Evolutionary conservation across 345 rosid species (phyloP).

Genomic region (Gossypium stocksii): DNA sequence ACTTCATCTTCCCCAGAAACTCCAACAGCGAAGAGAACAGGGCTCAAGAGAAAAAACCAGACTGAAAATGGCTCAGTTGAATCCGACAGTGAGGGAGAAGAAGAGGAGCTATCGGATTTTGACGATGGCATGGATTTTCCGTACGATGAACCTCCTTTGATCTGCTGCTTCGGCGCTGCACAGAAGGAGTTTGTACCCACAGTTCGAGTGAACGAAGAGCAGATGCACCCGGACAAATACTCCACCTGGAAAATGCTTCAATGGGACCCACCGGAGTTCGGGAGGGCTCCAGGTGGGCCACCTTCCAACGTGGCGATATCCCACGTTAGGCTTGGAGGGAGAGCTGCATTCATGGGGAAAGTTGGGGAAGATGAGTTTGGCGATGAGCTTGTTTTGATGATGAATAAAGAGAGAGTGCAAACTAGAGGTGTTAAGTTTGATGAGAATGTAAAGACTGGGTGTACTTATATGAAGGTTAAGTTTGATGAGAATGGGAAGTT

Average conservation of each 20-base stretch:
- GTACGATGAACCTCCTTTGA: constrained; percentile 69
- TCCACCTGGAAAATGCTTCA: constrained; percentile 92
- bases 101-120: constrained; percentile 36
- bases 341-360: constrained; percentile 95
- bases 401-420: constrained; percentile 87
- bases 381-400: constrained; percentile 60
- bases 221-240: constrained; percentile 80
- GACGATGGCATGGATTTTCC: constrained; percentile 77
- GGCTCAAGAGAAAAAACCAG: constrained; percentile 22
- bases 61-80: constrained; percentile 21
- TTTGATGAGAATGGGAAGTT: constrained; percentile 69
- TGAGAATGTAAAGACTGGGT: constrained; percentile 52
- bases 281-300: constrained; percentile 79
- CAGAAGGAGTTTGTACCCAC: constrained; percentile 81
- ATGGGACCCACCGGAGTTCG: constrained; percentile 94
- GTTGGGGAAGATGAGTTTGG: constrained; percentile 75
- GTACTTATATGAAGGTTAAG: constrained; percentile 56
- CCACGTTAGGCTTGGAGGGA: constrained; percentile 77
- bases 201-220: constrained; percentile 71
- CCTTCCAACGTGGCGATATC: constrained; percentile 83
- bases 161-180: constrained; percentile 85
- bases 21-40: constrained; percentile 23
- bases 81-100: constrained; percentile 11
- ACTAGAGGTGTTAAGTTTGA: constrained; percentile 75
- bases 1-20: constrained; percentile 19